These are phyloP conservation scores for Talaromyces sp. DNA, from an alignment of 2,329 filamentous ascomycete genomes.

Conservation along the genomic window DNA sequence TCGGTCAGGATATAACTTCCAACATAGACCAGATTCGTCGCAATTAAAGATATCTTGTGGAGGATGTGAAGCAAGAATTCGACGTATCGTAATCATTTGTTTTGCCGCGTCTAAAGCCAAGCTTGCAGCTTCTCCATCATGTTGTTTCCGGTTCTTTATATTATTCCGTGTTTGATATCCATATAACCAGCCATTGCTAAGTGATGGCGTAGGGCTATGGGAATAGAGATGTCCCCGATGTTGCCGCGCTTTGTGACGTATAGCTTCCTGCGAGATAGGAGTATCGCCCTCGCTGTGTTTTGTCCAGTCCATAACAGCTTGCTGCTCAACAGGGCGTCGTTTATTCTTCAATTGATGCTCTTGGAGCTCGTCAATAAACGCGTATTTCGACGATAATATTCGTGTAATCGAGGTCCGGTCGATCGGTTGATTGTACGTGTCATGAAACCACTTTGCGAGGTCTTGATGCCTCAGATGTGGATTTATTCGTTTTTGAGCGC, in stretches of 20 bases:
- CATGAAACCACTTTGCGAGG: background rate
- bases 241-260: background rate
- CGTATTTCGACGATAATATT: no score
- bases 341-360: background rate
- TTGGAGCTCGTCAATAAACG: no score
- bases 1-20: slow-evolving; percentile 13
- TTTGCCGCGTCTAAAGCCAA: background rate
- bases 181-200: slow-evolving; percentile 5
- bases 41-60: slow-evolving; percentile 5
- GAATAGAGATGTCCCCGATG: background rate
- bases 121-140: background rate
- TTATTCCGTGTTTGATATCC: background rate
- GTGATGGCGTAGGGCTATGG: background rate
- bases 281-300: background rate
- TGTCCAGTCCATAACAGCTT: background rate
- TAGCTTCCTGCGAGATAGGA: no score
- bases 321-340: background rate
- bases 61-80: background rate
- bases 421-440: background rate
- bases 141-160: background rate
- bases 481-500: background rate
- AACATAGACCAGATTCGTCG: background rate
- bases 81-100: background rate
- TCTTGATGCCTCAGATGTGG: background rate
- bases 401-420: background rate